Evolutionary conservation across 2,329 filamentous ascomycete genomes (phyloP), one percentile per base, ranked within the genome.

Genomic region (Fusarium sp.): DNA sequence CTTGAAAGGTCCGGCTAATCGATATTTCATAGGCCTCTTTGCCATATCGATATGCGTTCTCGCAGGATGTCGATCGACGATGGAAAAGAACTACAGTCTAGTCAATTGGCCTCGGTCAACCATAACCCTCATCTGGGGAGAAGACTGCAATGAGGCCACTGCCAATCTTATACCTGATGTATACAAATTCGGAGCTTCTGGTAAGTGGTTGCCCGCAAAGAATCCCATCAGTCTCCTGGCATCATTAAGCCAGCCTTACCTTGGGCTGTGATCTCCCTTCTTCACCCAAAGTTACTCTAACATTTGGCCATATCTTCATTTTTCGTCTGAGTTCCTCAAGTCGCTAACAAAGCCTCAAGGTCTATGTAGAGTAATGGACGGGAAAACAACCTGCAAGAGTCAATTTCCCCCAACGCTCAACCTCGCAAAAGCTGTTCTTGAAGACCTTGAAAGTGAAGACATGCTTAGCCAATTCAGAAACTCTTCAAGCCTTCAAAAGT

Each of bases 81-180:
- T 60, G n/a, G 71, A 73, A 17, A 65, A 42, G 23, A 73, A 66
- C 27, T 73, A 67, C 38, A 64, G 60, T 33, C 56, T 74, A 15
- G 20, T 74, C 41, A 70, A 73, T 33, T 74, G 72, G 72, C 67
- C 72, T 1, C 62, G 59, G n/a, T 60, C 58, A 18, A 71, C 69
- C 0, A 52, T 74, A 26, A 41, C 40, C 2, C 67, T 74, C 5
- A 27, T 71, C 26, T 74, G 64, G 67, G 67, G 60, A 18, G 6
- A 55, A 15, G 72, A 71, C 7, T 74, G 72, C 20, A 50, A 42
- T 10, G 38, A 57, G 15, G 64, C 57, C 6, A 73, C 70, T 0
- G 64, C 41, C 8, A 14, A 56, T 11, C 42, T 63, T 3, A 70
- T 73, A 17, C 70, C 70, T 0, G 70, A 70, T 18, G 13, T 54